Conservation (phyloP, 371 early-diverging fungal genomes). For the Syncephalastrum sp. region DNA sequence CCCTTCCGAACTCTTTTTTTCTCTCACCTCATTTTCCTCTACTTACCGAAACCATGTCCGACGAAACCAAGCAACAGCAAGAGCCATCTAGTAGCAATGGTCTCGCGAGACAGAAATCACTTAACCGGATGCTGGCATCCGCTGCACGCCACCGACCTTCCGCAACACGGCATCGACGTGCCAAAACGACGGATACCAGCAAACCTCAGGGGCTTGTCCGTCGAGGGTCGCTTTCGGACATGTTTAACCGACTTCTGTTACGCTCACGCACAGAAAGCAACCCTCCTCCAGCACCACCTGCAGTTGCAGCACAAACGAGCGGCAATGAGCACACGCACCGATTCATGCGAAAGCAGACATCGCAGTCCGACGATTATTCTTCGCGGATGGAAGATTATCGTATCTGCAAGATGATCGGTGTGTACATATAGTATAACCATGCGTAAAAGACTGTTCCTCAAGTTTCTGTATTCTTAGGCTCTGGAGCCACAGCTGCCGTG, state of each 20-base stretch:
- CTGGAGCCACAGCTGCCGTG: constrained; percentile 45
- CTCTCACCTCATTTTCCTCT: no score
- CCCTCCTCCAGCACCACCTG: not conserved
- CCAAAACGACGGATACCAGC: not conserved
- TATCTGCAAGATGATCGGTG: constrained; percentile 11
- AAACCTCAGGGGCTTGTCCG: constrained; percentile 1
- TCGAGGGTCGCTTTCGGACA: constrained; percentile 12
- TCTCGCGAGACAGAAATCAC: constrained; percentile 8
- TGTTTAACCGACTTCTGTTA: constrained; percentile 13
- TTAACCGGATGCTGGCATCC: constrained; percentile 18
- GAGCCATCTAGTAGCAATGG: no score
- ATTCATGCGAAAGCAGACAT: not conserved
- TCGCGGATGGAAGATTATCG: constrained; percentile 13
- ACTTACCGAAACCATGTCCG: no score
- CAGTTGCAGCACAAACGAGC: not conserved
- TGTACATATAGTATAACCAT: not conserved
- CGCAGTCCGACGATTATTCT: constrained; percentile 3
- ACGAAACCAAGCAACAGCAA: no score
- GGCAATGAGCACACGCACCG: no score
- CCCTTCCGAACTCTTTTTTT: no score
- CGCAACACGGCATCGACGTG: not conserved
- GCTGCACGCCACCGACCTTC: constrained; percentile 9
- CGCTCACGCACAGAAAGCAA: constrained; percentile 6
- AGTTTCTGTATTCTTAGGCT: constrained; percentile 14
- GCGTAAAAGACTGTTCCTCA: not conserved